Evolutionary conservation across 2,329 filamentous ascomycete species (phyloP), one percentile per base, ranked within the genome.

Genomic region (Pochonia chlamydosporia): DNA sequence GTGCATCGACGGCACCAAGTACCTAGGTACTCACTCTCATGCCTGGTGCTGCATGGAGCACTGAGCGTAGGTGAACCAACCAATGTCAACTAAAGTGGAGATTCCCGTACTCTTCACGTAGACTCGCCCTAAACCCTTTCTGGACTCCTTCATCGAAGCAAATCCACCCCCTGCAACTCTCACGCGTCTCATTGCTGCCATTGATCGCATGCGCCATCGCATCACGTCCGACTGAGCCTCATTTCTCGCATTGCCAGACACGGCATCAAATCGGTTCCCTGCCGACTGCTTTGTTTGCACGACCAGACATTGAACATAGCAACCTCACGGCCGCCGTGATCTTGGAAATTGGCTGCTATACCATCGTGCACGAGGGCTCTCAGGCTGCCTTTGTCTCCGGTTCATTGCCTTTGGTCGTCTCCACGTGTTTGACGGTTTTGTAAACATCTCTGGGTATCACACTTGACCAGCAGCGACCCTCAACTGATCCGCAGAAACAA

Each of bases 121-220:
- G 25, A 36, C 30, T 23, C 24, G 44, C 57, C 49, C 62, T 65
- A 64, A 52, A 31, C 60, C 54, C 16, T 47, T 59, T 55, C 49
- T 50, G 57, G 60, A 52, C 52, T n/a, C 55, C 56, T 54, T 52
- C 55, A 61, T 60, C 58, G 59, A 58, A 55, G 20, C 48, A 40
- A n/a, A 4, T 40, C 13, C 43, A n/a, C 31, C 24, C 40, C 44
- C 49, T 50, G 44, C 44, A 43, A 43, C 39, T 20, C 36, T 47
- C 59, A 63, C 60, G 60, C 60, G 59, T 63, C 60, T 57, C 51
- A 49, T 49, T 50, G 45, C 31, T 52, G 33, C 18, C 30, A 30
- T 28, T 44, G 43, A 46, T 23, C 37, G 43, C 40, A 44, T 49
- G 48, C 33, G 44, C 44, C 40, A 41, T 40, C 44, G 44, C 35